Evolutionary conservation across 306 rosid species (phyloP).

Genomic region (Ochetophila trinervis): DNA sequence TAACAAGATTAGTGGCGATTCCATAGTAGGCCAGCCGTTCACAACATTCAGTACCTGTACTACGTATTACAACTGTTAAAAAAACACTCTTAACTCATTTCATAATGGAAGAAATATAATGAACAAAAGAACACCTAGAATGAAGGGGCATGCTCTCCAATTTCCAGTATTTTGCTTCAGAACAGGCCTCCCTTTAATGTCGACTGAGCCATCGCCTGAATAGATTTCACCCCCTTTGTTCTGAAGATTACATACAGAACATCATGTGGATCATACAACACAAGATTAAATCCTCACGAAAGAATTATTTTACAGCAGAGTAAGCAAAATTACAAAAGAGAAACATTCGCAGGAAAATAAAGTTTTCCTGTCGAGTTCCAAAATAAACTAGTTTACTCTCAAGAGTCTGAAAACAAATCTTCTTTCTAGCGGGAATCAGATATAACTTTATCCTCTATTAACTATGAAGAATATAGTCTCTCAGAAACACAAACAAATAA

Average conservation of each 20-base stretch:
- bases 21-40: conserved; percentile 97
- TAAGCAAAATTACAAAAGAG: background rate
- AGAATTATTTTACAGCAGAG: background rate
- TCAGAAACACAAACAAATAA: too few species aligned
- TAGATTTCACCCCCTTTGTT: conserved; percentile 29
- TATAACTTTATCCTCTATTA: too few species aligned
- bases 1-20: conserved; percentile 85
- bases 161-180: conserved; percentile 50
- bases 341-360: too few species aligned
- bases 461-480: too few species aligned
- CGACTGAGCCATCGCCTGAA: conserved; percentile 57
- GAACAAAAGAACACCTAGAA: conserved; percentile 40
- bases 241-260: conserved; percentile 19
- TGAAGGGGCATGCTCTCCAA: conserved; percentile 61
- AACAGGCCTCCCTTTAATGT: conserved; percentile 44
- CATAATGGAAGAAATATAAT: background rate
- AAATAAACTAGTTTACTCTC: too few species aligned
- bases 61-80: background rate
- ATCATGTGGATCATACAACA: background rate
- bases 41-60: conserved; percentile 83
- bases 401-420: too few species aligned
- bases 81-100: background rate
- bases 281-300: background rate
- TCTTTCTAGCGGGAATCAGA: too few species aligned
- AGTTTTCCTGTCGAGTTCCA: too few species aligned